Evolutionary conservation across 306 rosid species (phyloP), one percentile per base, ranked within the genome.

Genomic region (Gillenia trifoliata): DNA sequence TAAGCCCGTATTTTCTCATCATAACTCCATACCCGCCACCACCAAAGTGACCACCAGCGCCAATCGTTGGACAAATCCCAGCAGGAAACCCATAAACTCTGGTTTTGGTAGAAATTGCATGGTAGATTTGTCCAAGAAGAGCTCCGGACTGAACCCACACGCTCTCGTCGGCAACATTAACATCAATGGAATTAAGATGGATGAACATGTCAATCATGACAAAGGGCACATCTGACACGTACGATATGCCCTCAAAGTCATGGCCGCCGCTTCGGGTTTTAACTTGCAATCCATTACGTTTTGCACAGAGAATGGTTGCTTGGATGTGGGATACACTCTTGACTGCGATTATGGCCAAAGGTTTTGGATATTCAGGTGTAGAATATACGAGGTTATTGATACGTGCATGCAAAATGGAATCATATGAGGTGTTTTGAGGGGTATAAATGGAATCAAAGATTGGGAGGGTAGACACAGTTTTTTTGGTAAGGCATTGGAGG

Each of bases 71-170:
- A 75, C 93, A 90, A 55, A 80, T 64, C 15, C 93, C 92, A 6
- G 92, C 98, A 19, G 93, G 96, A 78, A 90, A 92, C 38, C 89
- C 92, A 45, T 82, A 84, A 10, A 71, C 80, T 0, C 34, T 2
- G 34, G 92, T 92, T 68, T 84, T 87, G 55, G 81, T 31, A 0
- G 88, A 74, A 54, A 92, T 88, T 71, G 77, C 71, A 49, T 87
- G 85, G 20, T 90, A 90, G 2, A 90, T 79, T 31, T 92, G 90
- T 4, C 98, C 96, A 5, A 87, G 17, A 0, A 90, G 90, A 6
- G 92, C 89, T 1, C 97, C 93, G 0, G 92, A 73, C 36, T 90
- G 87, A 65, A 90, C 77, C 96, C 97, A 92, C 0, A 90, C 93
- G 0, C 74, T 86, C 49, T 81, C 71, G 0, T n/a, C 78, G 10